Base-by-base conservation (phyloP, 2,329 filamentous ascomycete species). In the Neofusicoccum laricinum region DNA sequence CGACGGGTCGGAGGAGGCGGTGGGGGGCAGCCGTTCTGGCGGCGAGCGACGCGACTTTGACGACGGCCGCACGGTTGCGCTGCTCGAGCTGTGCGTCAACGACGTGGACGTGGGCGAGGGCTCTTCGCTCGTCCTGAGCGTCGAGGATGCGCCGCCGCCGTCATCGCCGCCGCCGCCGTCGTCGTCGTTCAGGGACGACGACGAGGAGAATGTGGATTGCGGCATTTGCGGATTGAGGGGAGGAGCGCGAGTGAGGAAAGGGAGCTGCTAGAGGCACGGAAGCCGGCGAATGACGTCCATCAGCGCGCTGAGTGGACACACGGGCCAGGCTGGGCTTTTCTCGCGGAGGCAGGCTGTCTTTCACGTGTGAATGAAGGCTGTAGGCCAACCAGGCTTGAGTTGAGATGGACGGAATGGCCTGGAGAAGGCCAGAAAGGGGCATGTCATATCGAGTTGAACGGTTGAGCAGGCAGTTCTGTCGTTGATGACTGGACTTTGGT, bases 1-100 rank as follows among this genome's bases (percentile, higher is more conserved):
- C 17, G 69, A 69, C 1, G 70, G 73, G 46, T 76, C 70, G 34
- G 69, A 50, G n/a, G 15, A 17, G 38, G 17, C 17, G 53, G 7
- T 48, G 17, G 17, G 43, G n/a, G 14, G 30, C 25, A 51, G 49
- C 49, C 30, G 49, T 38, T 3, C 15, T 14, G 49, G 36, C 6
- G 49, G 32, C 49, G 49, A 17, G 11, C 7, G 41, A 8, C 36
- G 36, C 36, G 36, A 3, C 36, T 11, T 12, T 15, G 32, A 38
- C 6, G 49, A 36, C 49, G 49, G 49, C 15, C 49, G 49, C 15
- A 51, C 49, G 49, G 49, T 51, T 21, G 49, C 57, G 43, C 30
- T 49, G 43, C 41, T 49, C 41, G 57, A 61, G 57, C 43, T 61
- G 43, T 61, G 57, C 41, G 41, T 61, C 30, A 38, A n/a, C 30